A percentile compares a stretch with the other conserved stretches of the same genome.
Evolutionary conservation across 2,329 filamentous ascomycete species (phyloP).

Genomic region (Colletotrichum sublineola): DNA sequence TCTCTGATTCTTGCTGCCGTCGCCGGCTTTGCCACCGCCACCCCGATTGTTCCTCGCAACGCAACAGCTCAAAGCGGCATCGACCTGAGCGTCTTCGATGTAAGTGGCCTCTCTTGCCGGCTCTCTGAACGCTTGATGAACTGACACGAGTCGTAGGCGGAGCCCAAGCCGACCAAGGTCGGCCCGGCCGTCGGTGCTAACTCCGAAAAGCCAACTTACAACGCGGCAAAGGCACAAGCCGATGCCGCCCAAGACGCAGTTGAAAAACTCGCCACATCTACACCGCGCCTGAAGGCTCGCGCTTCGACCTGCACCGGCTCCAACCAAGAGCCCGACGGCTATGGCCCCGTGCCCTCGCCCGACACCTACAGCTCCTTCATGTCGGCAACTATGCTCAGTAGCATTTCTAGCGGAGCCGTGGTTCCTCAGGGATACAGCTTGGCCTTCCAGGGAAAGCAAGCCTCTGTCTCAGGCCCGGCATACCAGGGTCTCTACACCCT

Average conservation of each 20-base stretch:
- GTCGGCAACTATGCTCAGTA: neutral
- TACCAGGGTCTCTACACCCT: constrained; percentile 27
- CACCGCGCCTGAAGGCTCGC: constrained; percentile 3
- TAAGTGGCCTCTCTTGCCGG: neutral
- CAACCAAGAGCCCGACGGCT: constrained; percentile 17
- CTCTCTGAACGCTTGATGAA: too few species aligned
- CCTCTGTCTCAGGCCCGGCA: neutral
- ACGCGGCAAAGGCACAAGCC: neutral
- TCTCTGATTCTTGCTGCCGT: constrained; percentile 21
- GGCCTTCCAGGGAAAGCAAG: neutral
- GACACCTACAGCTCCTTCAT: constrained; percentile 30
- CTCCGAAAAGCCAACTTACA: constrained; percentile 26
- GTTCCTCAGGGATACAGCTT: neutral
- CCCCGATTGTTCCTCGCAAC: constrained; percentile 11
- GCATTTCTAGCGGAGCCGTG: neutral
- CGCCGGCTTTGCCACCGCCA: constrained; percentile 17
- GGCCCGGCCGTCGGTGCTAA: constrained; percentile 25
- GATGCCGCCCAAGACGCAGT: constrained; percentile 15
- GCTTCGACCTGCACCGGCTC: neutral
- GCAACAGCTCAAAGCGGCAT: constrained; percentile 12
- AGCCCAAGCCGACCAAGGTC: constrained; percentile 16
- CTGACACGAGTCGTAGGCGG: constrained; percentile 7
- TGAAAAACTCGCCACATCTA: neutral
- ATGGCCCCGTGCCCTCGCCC: constrained; percentile 4
- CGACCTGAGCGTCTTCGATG: constrained; percentile 25